Evolutionary conservation across 2,329 filamentous ascomycete species (phyloP).

Genomic region (Penicillium janthinellum): DNA sequence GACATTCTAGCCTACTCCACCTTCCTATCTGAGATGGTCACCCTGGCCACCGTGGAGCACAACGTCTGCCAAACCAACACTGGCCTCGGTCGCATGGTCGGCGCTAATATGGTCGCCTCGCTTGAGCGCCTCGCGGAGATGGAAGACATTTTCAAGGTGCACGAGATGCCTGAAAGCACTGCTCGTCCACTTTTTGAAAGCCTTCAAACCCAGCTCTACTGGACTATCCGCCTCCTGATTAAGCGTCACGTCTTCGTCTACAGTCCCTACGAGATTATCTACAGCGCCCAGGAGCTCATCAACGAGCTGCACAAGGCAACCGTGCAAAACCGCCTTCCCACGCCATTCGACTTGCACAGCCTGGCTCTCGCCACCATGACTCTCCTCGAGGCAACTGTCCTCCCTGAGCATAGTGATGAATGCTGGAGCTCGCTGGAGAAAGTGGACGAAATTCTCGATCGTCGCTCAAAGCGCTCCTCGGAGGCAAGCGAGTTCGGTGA

Average conservation of each 20-base stretch:
- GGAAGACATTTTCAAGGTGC: conserved; percentile 36
- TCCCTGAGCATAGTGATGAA: conserved; percentile 41
- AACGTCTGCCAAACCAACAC: conserved; percentile 41
- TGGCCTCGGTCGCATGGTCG: conserved; percentile 40
- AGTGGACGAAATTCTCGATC: conserved; percentile 53
- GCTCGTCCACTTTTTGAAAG: conserved; percentile 37
- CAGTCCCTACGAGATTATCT: conserved; percentile 46
- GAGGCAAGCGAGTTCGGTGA: conserved; percentile 40
- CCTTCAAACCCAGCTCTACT: conserved; percentile 45
- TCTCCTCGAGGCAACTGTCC: conserved; percentile 45
- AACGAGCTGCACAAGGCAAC: conserved; percentile 43
- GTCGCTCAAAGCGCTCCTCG: conserved; percentile 40
- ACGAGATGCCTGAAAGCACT: conserved; percentile 30
- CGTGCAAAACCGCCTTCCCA: conserved; percentile 33
- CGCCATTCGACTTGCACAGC: conserved; percentile 47
- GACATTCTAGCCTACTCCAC: conserved; percentile 37
- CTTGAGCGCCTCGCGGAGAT: conserved; percentile 43
- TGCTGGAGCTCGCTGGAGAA: conserved; percentile 51
- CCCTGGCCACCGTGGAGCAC: conserved; percentile 36
- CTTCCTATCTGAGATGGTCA: conserved; percentile 40
- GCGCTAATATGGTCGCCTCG: conserved; percentile 38
- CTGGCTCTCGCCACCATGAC: conserved; percentile 46
- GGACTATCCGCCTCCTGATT: conserved; percentile 45
- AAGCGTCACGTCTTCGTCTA: conserved; percentile 48
- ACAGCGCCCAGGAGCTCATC: conserved; percentile 43